A percentile compares a stretch with the other conserved stretches of the same genome.
Evolutionary conservation across 2,329 filamentous ascomycete genomes (phyloP).

Genomic region (Diplodia scrobiculata): DNA sequence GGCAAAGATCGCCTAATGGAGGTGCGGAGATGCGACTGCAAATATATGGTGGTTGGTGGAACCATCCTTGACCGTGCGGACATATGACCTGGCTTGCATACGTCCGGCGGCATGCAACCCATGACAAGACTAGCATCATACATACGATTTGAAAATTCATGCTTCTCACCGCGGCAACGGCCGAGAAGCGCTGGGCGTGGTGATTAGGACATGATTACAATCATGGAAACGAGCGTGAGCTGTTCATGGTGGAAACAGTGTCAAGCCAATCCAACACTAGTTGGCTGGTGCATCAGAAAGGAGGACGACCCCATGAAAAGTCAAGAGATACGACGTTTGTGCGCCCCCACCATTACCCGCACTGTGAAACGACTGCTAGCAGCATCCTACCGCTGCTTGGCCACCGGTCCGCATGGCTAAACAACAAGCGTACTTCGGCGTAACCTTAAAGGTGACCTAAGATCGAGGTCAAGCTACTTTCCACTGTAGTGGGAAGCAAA

Average conservation of each 20-base stretch:
- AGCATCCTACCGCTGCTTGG: too few species aligned
- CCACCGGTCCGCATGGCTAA: background rate
- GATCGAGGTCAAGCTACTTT: background rate
- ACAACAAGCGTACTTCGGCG: conserved; percentile 10
- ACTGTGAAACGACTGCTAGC: too few species aligned
- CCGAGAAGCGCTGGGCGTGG: background rate
- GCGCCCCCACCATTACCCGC: too few species aligned
- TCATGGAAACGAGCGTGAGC: background rate
- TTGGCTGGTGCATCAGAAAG: background rate
- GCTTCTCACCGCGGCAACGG: background rate
- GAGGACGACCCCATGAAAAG: background rate
- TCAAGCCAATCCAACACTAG: background rate
- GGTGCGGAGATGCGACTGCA: conserved; percentile 10
- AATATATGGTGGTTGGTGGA: conserved; percentile 1
- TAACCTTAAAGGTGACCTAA: conserved; percentile 8
- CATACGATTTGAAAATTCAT: background rate
- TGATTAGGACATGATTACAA: too few species aligned
- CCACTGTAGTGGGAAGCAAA: background rate
- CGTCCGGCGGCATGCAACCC: background rate
- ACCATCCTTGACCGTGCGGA: background rate
- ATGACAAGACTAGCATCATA: background rate
- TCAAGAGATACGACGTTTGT: background rate
- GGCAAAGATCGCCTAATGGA: background rate
- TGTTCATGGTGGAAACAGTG: background rate
- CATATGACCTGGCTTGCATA: background rate